Conservation (phyloP, 2,329 filamentous ascomycete species). For the Beauveria scarabaeidicola region DNA sequence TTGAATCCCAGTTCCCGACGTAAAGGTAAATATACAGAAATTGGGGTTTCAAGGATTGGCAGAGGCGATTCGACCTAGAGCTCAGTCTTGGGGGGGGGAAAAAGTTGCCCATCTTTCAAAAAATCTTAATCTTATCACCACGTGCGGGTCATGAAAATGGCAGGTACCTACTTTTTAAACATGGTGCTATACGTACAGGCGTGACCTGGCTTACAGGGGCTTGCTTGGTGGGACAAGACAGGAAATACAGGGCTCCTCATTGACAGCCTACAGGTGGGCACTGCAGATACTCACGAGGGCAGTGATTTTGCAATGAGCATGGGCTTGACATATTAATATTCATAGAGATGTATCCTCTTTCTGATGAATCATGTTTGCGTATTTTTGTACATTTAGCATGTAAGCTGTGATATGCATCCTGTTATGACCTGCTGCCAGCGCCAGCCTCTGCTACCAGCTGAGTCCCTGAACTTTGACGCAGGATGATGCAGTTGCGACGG, state of each 20-base stretch:
- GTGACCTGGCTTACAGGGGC: neutral
- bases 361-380: neutral
- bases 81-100: neutral
- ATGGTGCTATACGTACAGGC: neutral
- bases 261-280: neutral
- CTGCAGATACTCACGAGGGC: neutral
- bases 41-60: neutral
- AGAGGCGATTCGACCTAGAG: constrained; percentile 12
- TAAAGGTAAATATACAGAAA: neutral
- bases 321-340: too few species aligned
- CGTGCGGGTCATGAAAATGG: constrained; percentile 42
- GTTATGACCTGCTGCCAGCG: neutral
- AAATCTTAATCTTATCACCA: constrained; percentile 20
- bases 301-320: neutral
- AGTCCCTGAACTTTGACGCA: neutral
- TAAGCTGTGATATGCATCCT: neutral
- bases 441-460: neutral
- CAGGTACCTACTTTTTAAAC: neutral
- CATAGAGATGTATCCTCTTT: neutral
- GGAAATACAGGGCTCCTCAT: neutral
- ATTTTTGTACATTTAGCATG: too few species aligned
- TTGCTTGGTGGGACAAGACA: neutral
- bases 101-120: constrained; percentile 6
- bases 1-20: neutral
- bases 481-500: neutral